Conservation (phyloP, 2,329 filamentous ascomycete species). For the Alternaria arbusti region DNA sequence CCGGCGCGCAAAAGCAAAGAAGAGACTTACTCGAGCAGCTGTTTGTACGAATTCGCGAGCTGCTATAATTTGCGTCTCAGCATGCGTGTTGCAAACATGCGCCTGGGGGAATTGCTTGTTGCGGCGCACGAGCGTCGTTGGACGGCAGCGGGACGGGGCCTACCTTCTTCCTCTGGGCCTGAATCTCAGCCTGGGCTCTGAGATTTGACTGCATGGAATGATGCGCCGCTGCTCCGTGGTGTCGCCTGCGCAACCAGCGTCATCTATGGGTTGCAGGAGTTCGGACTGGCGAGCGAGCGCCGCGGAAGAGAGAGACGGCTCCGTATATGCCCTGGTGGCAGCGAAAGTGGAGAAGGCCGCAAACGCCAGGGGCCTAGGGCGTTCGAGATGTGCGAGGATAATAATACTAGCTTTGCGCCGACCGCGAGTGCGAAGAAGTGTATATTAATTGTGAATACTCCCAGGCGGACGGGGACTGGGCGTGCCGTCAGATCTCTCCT, state of each 20-base stretch:
- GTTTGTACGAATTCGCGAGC: constrained; percentile 97
- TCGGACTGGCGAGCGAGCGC: constrained; percentile 31
- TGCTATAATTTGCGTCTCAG: constrained; percentile 49
- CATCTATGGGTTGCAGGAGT: constrained; percentile 36
- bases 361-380: constrained; percentile 33
- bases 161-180: constrained; percentile 67
- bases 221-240: constrained; percentile 38
- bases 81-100: neutral
- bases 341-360: constrained; percentile 17
- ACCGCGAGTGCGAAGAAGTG: neutral
- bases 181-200: constrained; percentile 62
- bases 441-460: constrained; percentile 13
- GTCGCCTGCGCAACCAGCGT: constrained; percentile 40
- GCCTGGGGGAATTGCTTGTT: constrained; percentile 10
- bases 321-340: constrained; percentile 13
- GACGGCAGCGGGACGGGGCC: constrained; percentile 6
- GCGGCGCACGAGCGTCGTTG: constrained; percentile 3
- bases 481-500: constrained; percentile 16
- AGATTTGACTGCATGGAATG: constrained; percentile 54
- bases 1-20: constrained; percentile 5
- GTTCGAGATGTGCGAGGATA: constrained; percentile 11
- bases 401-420: constrained; percentile 7
- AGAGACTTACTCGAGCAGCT: constrained; percentile 82
- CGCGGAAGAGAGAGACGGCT: constrained; percentile 20
- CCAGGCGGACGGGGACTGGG: constrained; percentile 3